phyloP scores from a whole-genome alignment of 2,329 filamentous ascomycete species.

The Colletotrichum coccodes region DNA sequence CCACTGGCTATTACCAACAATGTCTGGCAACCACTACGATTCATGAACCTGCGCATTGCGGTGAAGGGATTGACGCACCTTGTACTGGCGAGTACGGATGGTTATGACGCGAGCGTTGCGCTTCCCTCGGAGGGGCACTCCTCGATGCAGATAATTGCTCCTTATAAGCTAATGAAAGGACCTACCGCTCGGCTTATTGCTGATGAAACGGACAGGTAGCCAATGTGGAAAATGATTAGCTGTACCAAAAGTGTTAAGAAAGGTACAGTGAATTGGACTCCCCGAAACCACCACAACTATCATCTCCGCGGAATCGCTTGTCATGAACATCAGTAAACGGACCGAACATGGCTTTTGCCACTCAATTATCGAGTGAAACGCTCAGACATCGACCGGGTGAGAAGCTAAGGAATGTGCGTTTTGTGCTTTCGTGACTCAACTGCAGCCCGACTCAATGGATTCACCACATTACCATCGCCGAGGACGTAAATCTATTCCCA shows the following conservation, averaged over 20 bases:
- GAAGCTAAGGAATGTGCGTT: neutral
- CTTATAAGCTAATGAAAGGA: conserved; percentile 27
- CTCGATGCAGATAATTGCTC: conserved; percentile 37
- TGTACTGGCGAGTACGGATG: conserved; percentile 36
- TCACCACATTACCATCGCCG: neutral
- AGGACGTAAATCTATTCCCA: neutral
- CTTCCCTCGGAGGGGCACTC: conserved; percentile 30
- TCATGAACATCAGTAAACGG: no score
- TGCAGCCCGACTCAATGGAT: neutral
- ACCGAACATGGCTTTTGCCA: no score
- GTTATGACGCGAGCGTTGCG: conserved; percentile 35
- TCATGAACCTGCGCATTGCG: conserved; percentile 38
- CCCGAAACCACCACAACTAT: neutral
- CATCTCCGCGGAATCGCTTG: no score
- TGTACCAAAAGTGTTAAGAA: neutral
- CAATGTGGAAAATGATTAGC: neutral
- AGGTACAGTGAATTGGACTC: neutral
- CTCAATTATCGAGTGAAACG: no score
- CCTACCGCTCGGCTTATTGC: neutral
- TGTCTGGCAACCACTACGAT: conserved; percentile 36
- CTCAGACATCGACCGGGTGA: no score
- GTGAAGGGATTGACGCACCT: conserved; percentile 33
- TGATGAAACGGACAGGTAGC: neutral
- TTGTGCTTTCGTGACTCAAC: neutral
- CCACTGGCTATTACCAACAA: conserved; percentile 35